Base-by-base conservation (phyloP, 495 filamentous ascomycete genomes). In the Schizothecium vesticola region DNA sequence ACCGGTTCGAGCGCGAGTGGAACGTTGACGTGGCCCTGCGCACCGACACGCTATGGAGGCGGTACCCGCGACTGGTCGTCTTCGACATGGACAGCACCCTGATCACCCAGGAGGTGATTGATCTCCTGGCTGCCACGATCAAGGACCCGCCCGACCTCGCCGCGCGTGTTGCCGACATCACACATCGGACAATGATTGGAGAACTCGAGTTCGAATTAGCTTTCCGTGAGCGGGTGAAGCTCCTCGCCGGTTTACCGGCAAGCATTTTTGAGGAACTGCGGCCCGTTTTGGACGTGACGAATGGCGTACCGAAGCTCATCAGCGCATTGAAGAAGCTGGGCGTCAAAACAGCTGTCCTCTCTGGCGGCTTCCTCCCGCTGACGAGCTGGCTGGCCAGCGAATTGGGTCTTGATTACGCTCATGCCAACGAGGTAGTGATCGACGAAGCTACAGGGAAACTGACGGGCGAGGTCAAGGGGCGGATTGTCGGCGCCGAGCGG, bases 11-110 rank as follows among this genome's bases (percentile, higher is more conserved):
- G 84, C 84, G 86, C 29, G 90, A 94, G 77, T 95, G 91, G 91
- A 92, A 92, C 71, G 87, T 96, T 33, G 92, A 97, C 73, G 88
- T 92, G 11, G 86, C 90, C 11, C 80, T 96, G 62, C 89, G 93
- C 75, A 71, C 73, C 59, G 90, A 93, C 69, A 86, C 82, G 31
- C 82, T 92, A n/a, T 92, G 88, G 81, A 86, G 90, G 56, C 84
- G 87, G 24, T 85, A 93, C 75, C 91, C 92, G 74, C 88, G 91
- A 3, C 81, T 99, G 6, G 93, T 91, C 2, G 88, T 96, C 26
- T 99, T 99, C 72, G 95, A 99, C 75, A 99, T 99, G 95, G 95
- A 99, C 78, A 93, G 90, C 68, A 99, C 95, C 0, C 84, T 99
- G 66, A 97, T 99, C 71, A 87, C 94, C 67, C 92, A 99, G 75